Percentiles rank a stretch among this genome's conserved stretches.
These are phyloP conservation scores for Crotalaria pallida DNA, from an alignment of 306 rosid species.

Conservation along the genomic window DNA sequence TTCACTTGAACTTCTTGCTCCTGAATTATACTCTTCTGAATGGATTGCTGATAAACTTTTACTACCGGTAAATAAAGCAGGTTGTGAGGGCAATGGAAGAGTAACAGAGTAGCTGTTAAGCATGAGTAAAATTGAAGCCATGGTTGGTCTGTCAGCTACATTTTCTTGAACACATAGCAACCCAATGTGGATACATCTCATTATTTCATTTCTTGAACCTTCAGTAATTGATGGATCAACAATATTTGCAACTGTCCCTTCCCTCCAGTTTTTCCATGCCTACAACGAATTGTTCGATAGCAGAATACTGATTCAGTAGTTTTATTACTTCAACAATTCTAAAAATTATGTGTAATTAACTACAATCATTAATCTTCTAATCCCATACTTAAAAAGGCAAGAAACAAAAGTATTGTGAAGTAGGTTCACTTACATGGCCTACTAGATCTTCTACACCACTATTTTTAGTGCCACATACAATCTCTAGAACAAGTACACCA, in stretches of 20 bases:
- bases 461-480: slow-evolving; percentile 36
- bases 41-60: neutral
- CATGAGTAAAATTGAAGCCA: slow-evolving; percentile 34
- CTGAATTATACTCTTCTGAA: neutral
- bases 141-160: slow-evolving; percentile 40
- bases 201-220: slow-evolving; percentile 23
- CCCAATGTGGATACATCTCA: slow-evolving; percentile 51
- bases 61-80: slow-evolving; percentile 13
- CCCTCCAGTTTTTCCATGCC: slow-evolving; percentile 53
- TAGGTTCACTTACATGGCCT: slow-evolving; percentile 34
- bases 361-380: neutral
- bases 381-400: neutral
- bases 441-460: slow-evolving; percentile 21
- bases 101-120: slow-evolving; percentile 31
- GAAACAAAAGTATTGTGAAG: neutral
- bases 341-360: neutral
- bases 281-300: neutral
- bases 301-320: neutral
- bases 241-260: slow-evolving; percentile 21
- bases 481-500: slow-evolving; percentile 44
- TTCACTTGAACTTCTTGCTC: neutral
- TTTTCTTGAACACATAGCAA: slow-evolving; percentile 49
- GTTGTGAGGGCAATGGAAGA: slow-evolving; percentile 31
- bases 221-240: slow-evolving; percentile 30
- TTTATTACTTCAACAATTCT: neutral